Evolutionary conservation across 83 land plant species (phyloP), one percentile per base, ranked within the genome.

Genomic region (Diphasiastrum complanatum): DNA sequence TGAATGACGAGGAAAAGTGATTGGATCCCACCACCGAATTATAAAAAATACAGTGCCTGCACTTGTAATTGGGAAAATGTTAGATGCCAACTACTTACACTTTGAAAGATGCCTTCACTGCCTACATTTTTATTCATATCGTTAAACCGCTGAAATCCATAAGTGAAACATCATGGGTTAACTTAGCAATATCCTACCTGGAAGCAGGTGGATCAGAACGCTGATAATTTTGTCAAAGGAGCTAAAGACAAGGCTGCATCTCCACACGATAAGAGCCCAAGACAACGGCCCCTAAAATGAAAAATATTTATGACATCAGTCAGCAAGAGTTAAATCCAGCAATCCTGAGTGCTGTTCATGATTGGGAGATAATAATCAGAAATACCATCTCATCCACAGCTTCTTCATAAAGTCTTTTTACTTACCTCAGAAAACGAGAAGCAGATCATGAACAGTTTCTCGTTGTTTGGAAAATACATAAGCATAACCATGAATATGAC

Each of bases 251-350:
- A 93, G 81, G 67, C 99, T 93, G 70, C 96, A 89, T 11, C 96
- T 79, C 99, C 99, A 93, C 54, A 93, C 84, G 61, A 93, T 93
- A 27, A 93, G 60, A 18, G 99, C 99, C 99, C 99, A 93, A 10
- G 99, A 96, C 34, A 93, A 56, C 20, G 98, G 98, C 30, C 98
- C 98, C 98, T 92, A 66, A 51, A 66, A 11, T 22, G 1, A 25
- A 47, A 41, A 14, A 45, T 5, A n/a, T n/a, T n/a, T n/a, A n/a
- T n/a, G n/a, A n/a, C n/a, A n/a, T n/a, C n/a, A n/a, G n/a, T n/a
- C n/a, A n/a, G n/a, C n/a, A n/a, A n/a, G n/a, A n/a, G n/a, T n/a
- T n/a, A n/a, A n/a, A n/a, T n/a, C n/a, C n/a, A n/a, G n/a, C n/a
- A n/a, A n/a, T n/a, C n/a, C n/a, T n/a, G n/a, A n/a, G n/a, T n/a